Percentiles rank a stretch among this genome's conserved stretches.
phyloP scores from a whole-genome alignment of 768 basidiomycete species.

The Rickenella mellea region DNA sequence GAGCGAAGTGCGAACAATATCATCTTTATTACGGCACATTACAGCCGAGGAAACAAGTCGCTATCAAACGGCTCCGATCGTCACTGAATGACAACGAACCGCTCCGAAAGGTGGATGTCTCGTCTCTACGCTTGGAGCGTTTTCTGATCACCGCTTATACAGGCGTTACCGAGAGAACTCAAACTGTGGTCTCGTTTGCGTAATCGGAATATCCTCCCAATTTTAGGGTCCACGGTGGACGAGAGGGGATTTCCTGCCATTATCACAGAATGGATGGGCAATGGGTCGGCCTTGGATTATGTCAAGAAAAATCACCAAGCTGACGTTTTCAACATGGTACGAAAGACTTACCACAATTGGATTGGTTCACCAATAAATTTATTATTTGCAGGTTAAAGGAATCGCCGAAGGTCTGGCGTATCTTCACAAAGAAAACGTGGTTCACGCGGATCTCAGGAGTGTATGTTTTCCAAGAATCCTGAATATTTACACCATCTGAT shows the following conservation, averaged over 20 bases:
- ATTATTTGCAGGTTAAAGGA: background rate
- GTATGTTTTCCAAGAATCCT: background rate
- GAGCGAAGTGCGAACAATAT: no score
- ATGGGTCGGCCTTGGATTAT: background rate
- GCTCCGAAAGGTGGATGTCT: no score
- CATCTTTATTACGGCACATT: no score
- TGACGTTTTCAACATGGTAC: background rate
- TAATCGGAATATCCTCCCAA: background rate
- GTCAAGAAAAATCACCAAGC: background rate
- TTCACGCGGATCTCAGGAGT: background rate
- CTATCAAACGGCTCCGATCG: no score
- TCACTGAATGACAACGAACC: no score
- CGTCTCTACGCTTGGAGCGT: no score
- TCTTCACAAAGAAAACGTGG: background rate
- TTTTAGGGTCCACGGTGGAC: background rate
- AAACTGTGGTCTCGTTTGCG: background rate
- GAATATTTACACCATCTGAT: background rate
- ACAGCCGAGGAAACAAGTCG: no score
- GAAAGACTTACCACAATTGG: no score
- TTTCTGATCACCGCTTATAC: no score
- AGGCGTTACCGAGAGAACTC: background rate
- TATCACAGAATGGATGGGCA: constrained; percentile 1
- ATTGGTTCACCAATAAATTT: no score
- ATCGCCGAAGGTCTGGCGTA: background rate
- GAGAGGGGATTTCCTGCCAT: background rate